phyloP scores from a whole-genome alignment of 306 rosid species.

The Senna siamea region DNA sequence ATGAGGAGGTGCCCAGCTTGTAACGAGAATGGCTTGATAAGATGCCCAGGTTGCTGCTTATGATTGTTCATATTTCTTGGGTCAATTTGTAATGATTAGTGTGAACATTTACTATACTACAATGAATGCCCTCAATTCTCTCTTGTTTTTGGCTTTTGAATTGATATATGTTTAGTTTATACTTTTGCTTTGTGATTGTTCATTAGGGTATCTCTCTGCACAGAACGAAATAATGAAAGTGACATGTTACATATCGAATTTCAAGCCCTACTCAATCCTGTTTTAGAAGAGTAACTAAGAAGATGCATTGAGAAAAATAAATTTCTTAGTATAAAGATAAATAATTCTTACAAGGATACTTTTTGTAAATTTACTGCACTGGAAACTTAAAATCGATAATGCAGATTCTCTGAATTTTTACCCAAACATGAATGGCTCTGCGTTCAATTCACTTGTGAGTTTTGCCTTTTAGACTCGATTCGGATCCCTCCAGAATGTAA shows the following conservation, averaged over 20 bases:
- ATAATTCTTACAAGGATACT: no score
- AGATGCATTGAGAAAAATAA: neutral
- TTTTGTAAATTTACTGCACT: no score
- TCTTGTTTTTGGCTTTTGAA: constrained; percentile 16
- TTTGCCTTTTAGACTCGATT: neutral
- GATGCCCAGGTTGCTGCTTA: constrained; percentile 59
- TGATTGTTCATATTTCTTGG: neutral
- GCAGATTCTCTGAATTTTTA: no score
- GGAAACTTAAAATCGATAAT: neutral
- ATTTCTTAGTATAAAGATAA: no score
- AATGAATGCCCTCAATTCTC: neutral
- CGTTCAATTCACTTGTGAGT: neutral
- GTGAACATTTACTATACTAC: neutral
- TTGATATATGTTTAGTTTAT: neutral
- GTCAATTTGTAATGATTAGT: neutral
- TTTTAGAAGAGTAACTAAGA: neutral
- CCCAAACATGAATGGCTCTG: neutral
- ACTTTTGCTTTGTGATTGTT: neutral
- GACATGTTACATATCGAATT: neutral
- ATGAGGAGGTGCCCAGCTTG: constrained; percentile 52
- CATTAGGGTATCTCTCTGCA: neutral
- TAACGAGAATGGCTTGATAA: constrained; percentile 64
- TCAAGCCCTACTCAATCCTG: neutral
- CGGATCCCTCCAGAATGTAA: neutral
- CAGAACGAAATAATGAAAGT: neutral